Evolutionary conservation across 2,329 filamentous ascomycete genomes (phyloP), one percentile per base, ranked within the genome.

Genomic region (Arthroderma sp.): DNA sequence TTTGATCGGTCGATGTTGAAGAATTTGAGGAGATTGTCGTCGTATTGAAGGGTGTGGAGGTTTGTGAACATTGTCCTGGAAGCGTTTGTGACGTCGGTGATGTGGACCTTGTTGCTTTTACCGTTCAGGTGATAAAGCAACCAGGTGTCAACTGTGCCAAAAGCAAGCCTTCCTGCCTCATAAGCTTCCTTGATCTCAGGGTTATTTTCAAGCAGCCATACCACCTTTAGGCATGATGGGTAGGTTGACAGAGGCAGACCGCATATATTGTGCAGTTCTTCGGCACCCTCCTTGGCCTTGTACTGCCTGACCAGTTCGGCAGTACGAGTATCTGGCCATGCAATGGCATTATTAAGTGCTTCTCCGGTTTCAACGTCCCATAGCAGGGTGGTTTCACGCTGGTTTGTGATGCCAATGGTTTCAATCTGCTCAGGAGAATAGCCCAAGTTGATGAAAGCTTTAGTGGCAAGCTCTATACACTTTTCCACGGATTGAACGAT

Each of bases 31-130:
- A 94, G 73, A 36, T 72, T 72, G 46, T 86, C 78, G 59, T 89
- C 85, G 63, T 94, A 94, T 55, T 87, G 63, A 47, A 86, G 72
- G 7, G 80, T 88, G 54, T 79, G 74, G 44, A 94, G 72, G 65
- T 94, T 86, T 81, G 94, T 88, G 64, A 94, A 91, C 86, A 94
- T 93, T 49, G 87, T 94, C 57, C 87, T 73, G 43, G 83, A 89
- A 15, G 87, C 87, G 61, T 94, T 94, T 49, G 84, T 86, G 40
- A 81, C 78, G 61, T 94, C 87, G 0, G 87, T 91, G 47, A 94
- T 85, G 58, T 85, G 80, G 37, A 87, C 64, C 42, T 73, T 77
- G 47, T 77, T 71, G 30, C 69, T 71, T 41, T 83, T 80, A 47
- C 83, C 85, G 57, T 93, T 70, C 42, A 94, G 74, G 55, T 81